Base-by-base conservation (phyloP, 257 asterid species). In the Nicotiana otophora region DNA sequence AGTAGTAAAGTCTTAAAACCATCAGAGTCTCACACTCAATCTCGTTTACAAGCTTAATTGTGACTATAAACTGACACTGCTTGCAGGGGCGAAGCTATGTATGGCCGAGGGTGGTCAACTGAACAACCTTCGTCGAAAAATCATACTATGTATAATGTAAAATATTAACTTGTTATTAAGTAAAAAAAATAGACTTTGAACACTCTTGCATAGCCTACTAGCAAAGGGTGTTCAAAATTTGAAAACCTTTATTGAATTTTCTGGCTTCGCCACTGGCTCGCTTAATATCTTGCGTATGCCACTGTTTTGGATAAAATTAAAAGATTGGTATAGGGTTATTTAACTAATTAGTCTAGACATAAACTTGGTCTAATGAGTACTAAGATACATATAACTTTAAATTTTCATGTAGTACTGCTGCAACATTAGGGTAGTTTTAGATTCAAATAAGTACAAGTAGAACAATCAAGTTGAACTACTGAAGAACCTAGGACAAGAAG, bases 401-500 rank as follows among this genome's bases (percentile, higher is more conserved):
- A 36, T 39, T 20, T n/a, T 70, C 58, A 42, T n/a, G 12, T 15
- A 74, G 20, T 23, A 48, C 16, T 74, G 26, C 80, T 48, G 80
- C 62, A 48, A 48, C 15, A 51, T 5, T 75, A 51, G 28, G 42
- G 80, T 4, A 26, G 53, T 48, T 74, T 26, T 51, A 20, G 60
- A 51, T 48, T 26, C 46, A 26, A 75, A 16, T 7, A 15, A 75
- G 16, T 26, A 51, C 1, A 75, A 48, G 63, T 26, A 26, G 80
- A 51, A 48, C 10, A 75, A 75, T 51, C 6, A 75, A 48, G 33
- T 23, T 15, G 3, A 8, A 20, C 0, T 15, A 48, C 8, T 51
- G 63, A 75, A 75, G 80, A 51, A 75, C 63, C 80, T 51, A 75
- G 80, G 63, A 75, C 63, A 75, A 51, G 63, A 75, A 16, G 80